Conservation (phyloP, 176 grass and related monocot species). For the Oryza australiensis region DNA sequence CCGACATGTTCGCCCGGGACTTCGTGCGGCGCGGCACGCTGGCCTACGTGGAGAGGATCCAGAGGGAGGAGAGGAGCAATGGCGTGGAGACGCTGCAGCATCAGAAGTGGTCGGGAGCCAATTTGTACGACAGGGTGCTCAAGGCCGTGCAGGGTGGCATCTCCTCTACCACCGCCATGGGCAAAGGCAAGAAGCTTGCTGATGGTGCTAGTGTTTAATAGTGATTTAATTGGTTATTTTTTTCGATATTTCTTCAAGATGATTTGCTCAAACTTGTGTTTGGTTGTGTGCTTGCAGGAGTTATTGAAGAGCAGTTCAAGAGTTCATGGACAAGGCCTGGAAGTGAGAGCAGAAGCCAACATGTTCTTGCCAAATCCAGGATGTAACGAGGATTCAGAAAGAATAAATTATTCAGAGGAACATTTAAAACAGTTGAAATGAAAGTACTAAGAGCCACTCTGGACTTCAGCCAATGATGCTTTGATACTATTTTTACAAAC, state of each 20-base stretch:
- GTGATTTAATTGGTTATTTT: background rate
- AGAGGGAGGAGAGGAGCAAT: slow-evolving; percentile 87
- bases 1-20: slow-evolving; percentile 86
- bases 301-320: slow-evolving; percentile 92
- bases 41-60: slow-evolving; percentile 95
- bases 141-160: slow-evolving; percentile 96
- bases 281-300: slow-evolving; percentile 53
- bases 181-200: slow-evolving; percentile 56
- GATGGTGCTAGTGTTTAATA: too few relatives aligned
- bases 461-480: background rate
- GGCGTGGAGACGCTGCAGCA: slow-evolving; percentile 86
- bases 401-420: slow-evolving; percentile 11
- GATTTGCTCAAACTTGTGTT: background rate
- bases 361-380: slow-evolving; percentile 65
- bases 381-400: slow-evolving; percentile 43
- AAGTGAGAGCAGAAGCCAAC: slow-evolving; percentile 21
- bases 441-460: background rate
- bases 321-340: slow-evolving; percentile 47
- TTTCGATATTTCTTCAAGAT: background rate
- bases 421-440: slow-evolving; percentile 15
- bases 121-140: slow-evolving; percentile 84
- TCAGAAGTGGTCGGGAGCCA: slow-evolving; percentile 96
- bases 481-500: background rate
- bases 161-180: slow-evolving; percentile 92
- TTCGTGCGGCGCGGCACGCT: slow-evolving; percentile 79